These are phyloP conservation scores for Fusarium miscanthi DNA, from an alignment of 2,329 filamentous ascomycete species.

Conservation along the genomic window DNA sequence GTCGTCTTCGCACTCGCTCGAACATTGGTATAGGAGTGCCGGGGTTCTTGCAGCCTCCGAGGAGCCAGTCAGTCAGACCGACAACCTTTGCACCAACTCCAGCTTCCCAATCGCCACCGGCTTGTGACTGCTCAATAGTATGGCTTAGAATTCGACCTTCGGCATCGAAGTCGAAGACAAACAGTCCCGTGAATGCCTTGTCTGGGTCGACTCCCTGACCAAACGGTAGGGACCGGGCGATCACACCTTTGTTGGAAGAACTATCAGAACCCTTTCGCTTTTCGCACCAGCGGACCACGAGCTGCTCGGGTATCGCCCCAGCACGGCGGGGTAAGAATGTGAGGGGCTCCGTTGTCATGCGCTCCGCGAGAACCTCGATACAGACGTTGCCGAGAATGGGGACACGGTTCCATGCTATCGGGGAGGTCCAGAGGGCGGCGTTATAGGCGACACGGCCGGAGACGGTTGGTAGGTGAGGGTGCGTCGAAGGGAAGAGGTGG, in stretches of 20 bases:
- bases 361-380: conserved; percentile 87
- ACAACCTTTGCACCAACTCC: conserved; percentile 86
- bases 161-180: conserved; percentile 94
- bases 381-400: conserved; percentile 91
- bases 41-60: conserved; percentile 73
- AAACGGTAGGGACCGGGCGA: conserved; percentile 57
- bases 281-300: conserved; percentile 78
- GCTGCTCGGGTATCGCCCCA: conserved; percentile 61
- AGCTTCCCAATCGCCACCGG: conserved; percentile 83
- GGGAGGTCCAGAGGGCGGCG: conserved; percentile 94
- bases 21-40: conserved; percentile 52
- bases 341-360: conserved; percentile 75
- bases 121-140: conserved; percentile 93
- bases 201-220: conserved; percentile 60
- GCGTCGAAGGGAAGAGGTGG: conserved; percentile 78
- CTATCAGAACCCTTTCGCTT: conserved; percentile 71
- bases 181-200: conserved; percentile 88
- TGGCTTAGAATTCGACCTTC: conserved; percentile 87
- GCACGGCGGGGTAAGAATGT: conserved; percentile 60
- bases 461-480: conserved; percentile 91
- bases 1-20: conserved; percentile 45
- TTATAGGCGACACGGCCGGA: conserved; percentile 90
- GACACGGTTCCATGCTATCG: conserved; percentile 93
- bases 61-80: conserved; percentile 91
- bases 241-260: conserved; percentile 49